phyloP scores from a whole-genome alignment of 2,329 filamentous ascomycete species.

The Emmonsia crescens region DNA sequence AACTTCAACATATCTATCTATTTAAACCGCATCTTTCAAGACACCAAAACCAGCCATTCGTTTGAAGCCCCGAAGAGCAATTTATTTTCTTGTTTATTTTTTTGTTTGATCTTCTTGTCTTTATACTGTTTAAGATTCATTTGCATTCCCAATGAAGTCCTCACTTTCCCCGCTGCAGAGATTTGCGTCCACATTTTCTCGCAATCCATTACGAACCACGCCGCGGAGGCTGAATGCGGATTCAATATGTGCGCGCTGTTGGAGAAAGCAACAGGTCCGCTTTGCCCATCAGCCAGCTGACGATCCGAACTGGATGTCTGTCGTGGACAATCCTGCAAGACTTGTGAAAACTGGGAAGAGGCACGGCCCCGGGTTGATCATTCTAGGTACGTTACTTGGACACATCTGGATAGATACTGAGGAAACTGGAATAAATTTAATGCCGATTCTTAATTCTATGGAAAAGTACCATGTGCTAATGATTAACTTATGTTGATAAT shows the following conservation, averaged over 20 bases:
- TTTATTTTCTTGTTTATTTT: not conserved
- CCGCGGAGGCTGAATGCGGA: slow-evolving; percentile 12
- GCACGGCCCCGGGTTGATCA: slow-evolving; percentile 70
- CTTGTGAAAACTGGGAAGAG: slow-evolving; percentile 64
- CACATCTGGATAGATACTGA: not conserved
- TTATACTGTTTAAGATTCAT: not conserved
- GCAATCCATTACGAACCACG: not conserved
- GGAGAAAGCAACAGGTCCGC: slow-evolving; percentile 26
- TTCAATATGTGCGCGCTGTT: slow-evolving; percentile 27
- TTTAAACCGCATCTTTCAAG: not conserved
- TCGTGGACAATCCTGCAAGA: slow-evolving; percentile 74
- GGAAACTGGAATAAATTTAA: not conserved
- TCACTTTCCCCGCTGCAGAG: slow-evolving; percentile 1
- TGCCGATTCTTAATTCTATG: not conserved
- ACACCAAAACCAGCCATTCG: not conserved
- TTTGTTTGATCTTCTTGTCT: not conserved
- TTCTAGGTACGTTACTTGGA: slow-evolving; percentile 48
- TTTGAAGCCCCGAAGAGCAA: not conserved
- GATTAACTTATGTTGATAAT: not conserved
- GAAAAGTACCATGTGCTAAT: not conserved
- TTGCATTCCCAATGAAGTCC: slow-evolving; percentile 1
- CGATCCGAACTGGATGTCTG: slow-evolving; percentile 68
- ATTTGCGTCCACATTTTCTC: slow-evolving; percentile 3
- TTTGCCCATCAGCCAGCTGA: slow-evolving; percentile 51
- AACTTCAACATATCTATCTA: not conserved